Evolutionary conservation across 371 early-diverging fungal species (phyloP), one percentile per base, ranked within the genome.

Genomic region (Mucor racemosus): DNA sequence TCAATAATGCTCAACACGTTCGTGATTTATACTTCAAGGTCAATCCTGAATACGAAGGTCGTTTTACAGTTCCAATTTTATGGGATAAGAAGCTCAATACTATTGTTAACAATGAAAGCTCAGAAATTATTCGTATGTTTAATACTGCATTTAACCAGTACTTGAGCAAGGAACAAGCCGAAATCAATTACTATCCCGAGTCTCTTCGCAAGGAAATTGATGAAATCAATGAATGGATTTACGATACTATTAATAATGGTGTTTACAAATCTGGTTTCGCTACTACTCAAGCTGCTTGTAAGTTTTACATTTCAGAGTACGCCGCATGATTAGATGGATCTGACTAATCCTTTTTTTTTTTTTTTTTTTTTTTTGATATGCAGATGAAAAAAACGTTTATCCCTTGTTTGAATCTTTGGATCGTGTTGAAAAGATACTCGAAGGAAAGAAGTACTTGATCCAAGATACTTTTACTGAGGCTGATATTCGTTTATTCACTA

Each of bases 31-130:
- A 98, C 79, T 92, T 92, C 77, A 94, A 92, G 82, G 96, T 92
- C 15, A 82, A 95, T 56, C 88, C 91, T 5, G 72, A 90, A 21
- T 95, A 94, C 72, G 60, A 71, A 9, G 94, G 90, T 38, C 90
- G 94, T 15, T 94, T 91, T 77, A 96, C 97, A 7, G 96, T 96
- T 3, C 95, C 95, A 9, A 84, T 94, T 35, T 85, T 95, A 38
- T 95, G 93, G 92, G 98, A 98, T 77, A 97, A 92, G 85, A 93
- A 96, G 82, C 74, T 76, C 15, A 63, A 88, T 42, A 98, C 96
- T n/a, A 96, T 98, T 61, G 98, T 98, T 33, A 98, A 94, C 87
- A 98, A 98, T 78, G 98, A 98, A 76, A 90, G 90, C 66, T 91
- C 92, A 6, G 98, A 98, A 76, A 96, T 98, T 66, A 97, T 98